Conservation (phyloP, 805 yeast genomes). For the Candida stauntonica region DNA sequence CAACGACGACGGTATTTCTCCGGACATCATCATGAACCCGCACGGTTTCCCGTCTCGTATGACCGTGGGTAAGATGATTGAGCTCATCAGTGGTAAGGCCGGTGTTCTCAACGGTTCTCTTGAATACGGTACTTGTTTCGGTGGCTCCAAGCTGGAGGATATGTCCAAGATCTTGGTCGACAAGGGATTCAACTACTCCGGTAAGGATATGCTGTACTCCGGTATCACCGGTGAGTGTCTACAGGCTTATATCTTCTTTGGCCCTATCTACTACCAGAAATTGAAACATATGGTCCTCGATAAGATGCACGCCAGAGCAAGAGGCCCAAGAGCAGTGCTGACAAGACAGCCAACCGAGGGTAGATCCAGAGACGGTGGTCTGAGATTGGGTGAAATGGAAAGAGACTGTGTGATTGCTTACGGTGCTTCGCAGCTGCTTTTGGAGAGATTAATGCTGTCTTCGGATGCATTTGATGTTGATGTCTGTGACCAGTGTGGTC, state of each 20-base stretch:
- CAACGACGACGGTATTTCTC: constrained; percentile 85
- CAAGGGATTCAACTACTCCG: constrained; percentile 89
- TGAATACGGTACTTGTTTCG: constrained; percentile 97
- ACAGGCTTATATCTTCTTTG: constrained; percentile 97
- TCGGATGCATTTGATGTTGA: constrained; percentile 98
- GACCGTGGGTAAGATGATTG: constrained; percentile 99
- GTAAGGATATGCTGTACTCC: constrained; percentile 95
- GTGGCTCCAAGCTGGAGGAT: constrained; percentile 94
- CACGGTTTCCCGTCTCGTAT: constrained; percentile 99
- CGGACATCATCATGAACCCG: constrained; percentile 98
- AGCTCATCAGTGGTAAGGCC: constrained; percentile 93
- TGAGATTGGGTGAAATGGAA: constrained; percentile 98
- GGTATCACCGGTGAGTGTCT: constrained; percentile 97
- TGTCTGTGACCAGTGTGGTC: constrained; percentile 88
- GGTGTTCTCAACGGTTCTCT: constrained; percentile 90
- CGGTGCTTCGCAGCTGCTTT: constrained; percentile 91
- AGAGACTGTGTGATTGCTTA: constrained; percentile 99
- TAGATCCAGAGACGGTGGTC: constrained; percentile 98
- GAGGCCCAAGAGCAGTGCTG: constrained; percentile 97
- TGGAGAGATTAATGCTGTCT: constrained; percentile 93
- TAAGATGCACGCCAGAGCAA: constrained; percentile 99
- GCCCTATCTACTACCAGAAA: constrained; percentile 97
- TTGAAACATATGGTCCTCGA: constrained; percentile 98
- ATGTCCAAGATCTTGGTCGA: constrained; percentile 89
- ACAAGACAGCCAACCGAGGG: constrained; percentile 99